phyloP scores from a whole-genome alignment of 139 green algal species.

The Coccomyxa sp. region DNA sequence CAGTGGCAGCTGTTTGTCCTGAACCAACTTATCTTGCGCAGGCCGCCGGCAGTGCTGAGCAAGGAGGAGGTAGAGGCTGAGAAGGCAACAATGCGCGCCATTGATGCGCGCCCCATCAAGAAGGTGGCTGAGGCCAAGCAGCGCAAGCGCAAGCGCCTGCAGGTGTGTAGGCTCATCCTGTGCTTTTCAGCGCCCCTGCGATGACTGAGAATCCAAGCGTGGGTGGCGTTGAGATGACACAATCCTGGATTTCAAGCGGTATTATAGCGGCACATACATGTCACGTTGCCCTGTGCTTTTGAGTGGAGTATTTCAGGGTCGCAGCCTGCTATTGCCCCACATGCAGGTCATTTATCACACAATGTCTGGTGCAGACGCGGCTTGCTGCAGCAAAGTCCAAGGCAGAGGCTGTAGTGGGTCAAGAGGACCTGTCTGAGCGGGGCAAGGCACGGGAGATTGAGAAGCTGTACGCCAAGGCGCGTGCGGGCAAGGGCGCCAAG shows the following conservation, averaged over 20 bases:
- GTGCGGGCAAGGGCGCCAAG: conserved; percentile 20
- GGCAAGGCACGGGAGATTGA: conserved; percentile 69
- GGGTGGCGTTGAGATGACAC: too few species aligned
- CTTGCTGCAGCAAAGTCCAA: conserved; percentile 68
- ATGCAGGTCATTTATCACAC: not conserved
- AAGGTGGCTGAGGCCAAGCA: conserved; percentile 95
- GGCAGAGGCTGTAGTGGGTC: conserved; percentile 65
- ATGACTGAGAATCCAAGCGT: too few species aligned
- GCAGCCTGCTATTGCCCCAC: too few species aligned
- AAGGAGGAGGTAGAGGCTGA: conserved; percentile 82
- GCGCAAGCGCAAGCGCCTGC: conserved; percentile 76
- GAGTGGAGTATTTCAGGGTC: too few species aligned
- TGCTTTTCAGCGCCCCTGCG: too few species aligned
- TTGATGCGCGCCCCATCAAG: conserved; percentile 91
- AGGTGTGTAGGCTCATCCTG: not conserved
- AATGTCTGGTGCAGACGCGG: conserved; percentile 7
- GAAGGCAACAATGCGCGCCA: conserved; percentile 66
- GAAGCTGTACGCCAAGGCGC: conserved; percentile 69
- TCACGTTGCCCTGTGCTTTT: too few species aligned
- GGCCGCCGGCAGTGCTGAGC: conserved; percentile 52
- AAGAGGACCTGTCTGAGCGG: conserved; percentile 71
- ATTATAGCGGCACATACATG: too few species aligned
- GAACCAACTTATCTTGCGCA: conserved; percentile 9
- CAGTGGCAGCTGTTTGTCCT: not conserved
- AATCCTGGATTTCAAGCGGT: too few species aligned